Base-by-base conservation (phyloP, 768 basidiomycete species). In the Tricholoma terreum region DNA sequence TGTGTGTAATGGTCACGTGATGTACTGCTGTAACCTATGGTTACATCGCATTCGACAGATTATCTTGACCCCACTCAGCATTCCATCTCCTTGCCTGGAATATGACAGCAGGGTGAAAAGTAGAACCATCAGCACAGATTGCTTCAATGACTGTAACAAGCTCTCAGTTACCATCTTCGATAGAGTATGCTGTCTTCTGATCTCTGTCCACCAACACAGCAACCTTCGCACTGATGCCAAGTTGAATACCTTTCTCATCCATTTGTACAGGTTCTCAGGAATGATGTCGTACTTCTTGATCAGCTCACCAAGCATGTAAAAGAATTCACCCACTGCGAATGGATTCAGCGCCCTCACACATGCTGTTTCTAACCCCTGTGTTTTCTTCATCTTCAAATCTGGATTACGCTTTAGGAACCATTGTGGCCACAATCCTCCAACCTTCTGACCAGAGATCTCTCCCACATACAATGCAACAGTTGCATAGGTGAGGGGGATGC, bases 91-190 rank as follows among this genome's bases (percentile, higher is more conserved):
- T 62, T 9, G 67, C 76, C 35, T 75, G 48, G 58, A 75, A 79
- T 31, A 81, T 69, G 30, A 80, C 70, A 9, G 63, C 61, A 5
- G 78, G 76, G 10, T 53, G 60, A 4, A 77, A 36, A n/a, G 63
- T 63, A 6, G 63, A 56, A 3, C 80, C 77, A 67, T 77, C 77
- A 10, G 80, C 74, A 52, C 71, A 75, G 6, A 77, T 62, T 54
- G 68, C 68, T 59, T 81, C 76, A 35, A 82, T 72, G 22, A 80
- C 63, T 0, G 78, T 81, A 15, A 81, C 72, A 0, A 79, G 67
- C 59, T 82, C 75, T 2, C 74, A 60, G 53, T 75, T 73, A 3
- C 64, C 73, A 61, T 61, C 64, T 14, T 62, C 61, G 9, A 71
- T 58, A 21, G 65, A 42, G 22, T 61, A 50, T 15, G 58, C 58